A percentile compares a stretch with the other conserved stretches of the same genome.
Evolutionary conservation across 495 filamentous ascomycete genomes (phyloP).

Genomic region (Hypoxylon trugodes): DNA sequence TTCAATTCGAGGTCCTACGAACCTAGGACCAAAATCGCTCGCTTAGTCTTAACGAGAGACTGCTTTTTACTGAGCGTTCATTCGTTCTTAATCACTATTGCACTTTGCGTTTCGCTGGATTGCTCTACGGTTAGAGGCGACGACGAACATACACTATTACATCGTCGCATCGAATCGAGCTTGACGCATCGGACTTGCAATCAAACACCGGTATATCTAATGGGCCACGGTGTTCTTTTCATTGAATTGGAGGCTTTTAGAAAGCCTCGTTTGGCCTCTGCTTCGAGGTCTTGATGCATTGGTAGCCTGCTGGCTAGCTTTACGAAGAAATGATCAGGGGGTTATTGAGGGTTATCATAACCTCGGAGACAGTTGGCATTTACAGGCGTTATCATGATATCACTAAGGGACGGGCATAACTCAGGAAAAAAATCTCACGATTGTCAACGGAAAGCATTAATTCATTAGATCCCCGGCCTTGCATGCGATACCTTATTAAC

Average conservation of each 20-base stretch:
- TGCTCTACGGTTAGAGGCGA: neutral
- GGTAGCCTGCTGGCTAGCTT: slow-evolving; percentile 34
- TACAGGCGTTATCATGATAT: slow-evolving; percentile 41
- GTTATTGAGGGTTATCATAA: slow-evolving; percentile 28
- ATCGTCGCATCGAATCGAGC: slow-evolving; percentile 11
- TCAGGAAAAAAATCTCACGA: slow-evolving; percentile 25
- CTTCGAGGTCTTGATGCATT: slow-evolving; percentile 38
- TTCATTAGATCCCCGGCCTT: slow-evolving; percentile 23
- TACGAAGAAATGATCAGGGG: slow-evolving; percentile 41
- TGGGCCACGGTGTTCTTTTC: neutral
- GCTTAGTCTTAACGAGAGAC: slow-evolving; percentile 16
- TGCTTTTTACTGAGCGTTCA: slow-evolving; percentile 8
- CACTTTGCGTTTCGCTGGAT: slow-evolving; percentile 15
- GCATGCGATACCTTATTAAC: slow-evolving; percentile 28
- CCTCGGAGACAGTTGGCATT: slow-evolving; percentile 41
- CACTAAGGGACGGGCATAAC: slow-evolving; percentile 35
- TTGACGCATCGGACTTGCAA: slow-evolving; percentile 20
- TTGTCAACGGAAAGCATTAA: slow-evolving; percentile 30
- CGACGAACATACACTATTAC: slow-evolving; percentile 1
- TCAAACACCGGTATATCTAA: slow-evolving; percentile 12
- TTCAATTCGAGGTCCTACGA: slow-evolving; percentile 22
- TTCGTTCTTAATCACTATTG: slow-evolving; percentile 18
- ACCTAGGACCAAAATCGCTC: slow-evolving; percentile 16
- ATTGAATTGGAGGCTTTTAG: neutral
- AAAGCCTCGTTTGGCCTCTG: slow-evolving; percentile 17